A percentile compares a stretch with the other conserved stretches of the same genome.
These are phyloP conservation scores for Leucocoprinus sp. DNA, from an alignment of 768 basidiomycete species.

Conservation along the genomic window DNA sequence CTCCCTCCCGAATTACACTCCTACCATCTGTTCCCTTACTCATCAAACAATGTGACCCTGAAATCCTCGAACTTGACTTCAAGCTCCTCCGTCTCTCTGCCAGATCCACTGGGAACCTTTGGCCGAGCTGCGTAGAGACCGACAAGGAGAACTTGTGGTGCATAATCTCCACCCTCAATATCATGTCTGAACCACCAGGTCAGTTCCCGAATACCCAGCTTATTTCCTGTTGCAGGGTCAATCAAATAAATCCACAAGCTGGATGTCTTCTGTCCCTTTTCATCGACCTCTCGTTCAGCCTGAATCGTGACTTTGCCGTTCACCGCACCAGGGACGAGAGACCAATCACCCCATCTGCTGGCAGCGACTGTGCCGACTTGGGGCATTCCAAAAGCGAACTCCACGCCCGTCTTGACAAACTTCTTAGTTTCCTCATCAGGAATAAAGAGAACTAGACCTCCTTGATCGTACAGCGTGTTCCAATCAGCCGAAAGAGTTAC, in stretches of 20 bases:
- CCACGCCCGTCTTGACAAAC: slow-evolving; percentile 26
- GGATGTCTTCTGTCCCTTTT: slow-evolving; percentile 19
- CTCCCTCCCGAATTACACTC: not conserved
- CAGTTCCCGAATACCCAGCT: slow-evolving; percentile 23
- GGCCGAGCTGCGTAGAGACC: slow-evolving; percentile 24
- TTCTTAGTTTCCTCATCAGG: slow-evolving; percentile 25
- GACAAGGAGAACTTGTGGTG: slow-evolving; percentile 17
- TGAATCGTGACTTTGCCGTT: slow-evolving; percentile 21
- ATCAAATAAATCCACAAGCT: slow-evolving; percentile 24
- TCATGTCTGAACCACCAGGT: slow-evolving; percentile 27
- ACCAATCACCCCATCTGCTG: slow-evolving; percentile 25
- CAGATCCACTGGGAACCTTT: slow-evolving; percentile 20
- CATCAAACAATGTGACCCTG: slow-evolving; percentile 24
- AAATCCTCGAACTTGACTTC: slow-evolving; percentile 22
- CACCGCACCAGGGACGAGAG: slow-evolving; percentile 21
- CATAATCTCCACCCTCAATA: slow-evolving; percentile 12
- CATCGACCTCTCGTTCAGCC: slow-evolving; percentile 21
- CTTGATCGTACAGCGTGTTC: slow-evolving; percentile 25
- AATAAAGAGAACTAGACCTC: slow-evolving; percentile 24
- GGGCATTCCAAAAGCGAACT: slow-evolving; percentile 23
- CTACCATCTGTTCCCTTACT: slow-evolving; percentile 12
- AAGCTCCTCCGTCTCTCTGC: slow-evolving; percentile 20
- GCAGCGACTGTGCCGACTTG: slow-evolving; percentile 23
- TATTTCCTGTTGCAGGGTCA: slow-evolving; percentile 23
- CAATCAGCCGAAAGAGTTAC: slow-evolving; percentile 22